These are phyloP conservation scores for Angomonas deanei DNA, from an alignment of 208 protist species.

Conservation along the genomic window DNA sequence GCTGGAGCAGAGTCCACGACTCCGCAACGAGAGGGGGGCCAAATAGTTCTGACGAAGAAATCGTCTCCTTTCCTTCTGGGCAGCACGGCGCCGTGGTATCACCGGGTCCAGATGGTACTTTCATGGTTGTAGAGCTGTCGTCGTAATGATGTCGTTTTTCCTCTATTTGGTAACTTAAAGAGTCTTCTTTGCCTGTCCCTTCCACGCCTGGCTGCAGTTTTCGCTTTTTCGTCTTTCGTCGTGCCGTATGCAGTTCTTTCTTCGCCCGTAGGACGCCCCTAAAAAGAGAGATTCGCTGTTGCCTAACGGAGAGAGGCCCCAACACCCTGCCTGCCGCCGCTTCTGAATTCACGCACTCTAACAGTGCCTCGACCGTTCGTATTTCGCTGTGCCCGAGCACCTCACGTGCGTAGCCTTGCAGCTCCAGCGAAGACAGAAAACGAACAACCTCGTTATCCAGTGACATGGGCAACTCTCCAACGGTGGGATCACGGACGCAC, in stretches of 20 bases:
- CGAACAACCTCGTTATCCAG: conserved; percentile 61
- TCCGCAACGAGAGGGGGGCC: too few species aligned
- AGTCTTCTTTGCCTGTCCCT: too few species aligned
- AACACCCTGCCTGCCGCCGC: conserved; percentile 40
- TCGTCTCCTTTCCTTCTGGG: too few species aligned
- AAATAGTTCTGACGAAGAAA: too few species aligned
- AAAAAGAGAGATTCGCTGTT: conserved; percentile 56
- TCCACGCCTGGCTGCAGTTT: too few species aligned
- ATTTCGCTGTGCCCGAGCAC: conserved; percentile 34
- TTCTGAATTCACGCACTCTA: conserved; percentile 17
- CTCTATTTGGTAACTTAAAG: too few species aligned
- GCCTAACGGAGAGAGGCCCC: conserved; percentile 42
- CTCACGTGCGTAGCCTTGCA: conserved; percentile 64
- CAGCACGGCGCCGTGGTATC: too few species aligned
- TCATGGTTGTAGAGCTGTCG: too few species aligned
- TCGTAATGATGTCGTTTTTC: too few species aligned
- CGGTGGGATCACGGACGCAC: too few species aligned
- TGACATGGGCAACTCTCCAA: not conserved
- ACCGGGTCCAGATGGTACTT: too few species aligned
- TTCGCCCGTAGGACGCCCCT: conserved; percentile 43
- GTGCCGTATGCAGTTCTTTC: conserved; percentile 2
- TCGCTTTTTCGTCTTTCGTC: not conserved
- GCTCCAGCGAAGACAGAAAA: conserved; percentile 62
- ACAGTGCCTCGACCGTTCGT: conserved; percentile 39
- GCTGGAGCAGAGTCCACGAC: too few species aligned